phyloP scores from a whole-genome alignment of 352 stramenopile genomes.

The Globisporangium iwayamae region DNA sequence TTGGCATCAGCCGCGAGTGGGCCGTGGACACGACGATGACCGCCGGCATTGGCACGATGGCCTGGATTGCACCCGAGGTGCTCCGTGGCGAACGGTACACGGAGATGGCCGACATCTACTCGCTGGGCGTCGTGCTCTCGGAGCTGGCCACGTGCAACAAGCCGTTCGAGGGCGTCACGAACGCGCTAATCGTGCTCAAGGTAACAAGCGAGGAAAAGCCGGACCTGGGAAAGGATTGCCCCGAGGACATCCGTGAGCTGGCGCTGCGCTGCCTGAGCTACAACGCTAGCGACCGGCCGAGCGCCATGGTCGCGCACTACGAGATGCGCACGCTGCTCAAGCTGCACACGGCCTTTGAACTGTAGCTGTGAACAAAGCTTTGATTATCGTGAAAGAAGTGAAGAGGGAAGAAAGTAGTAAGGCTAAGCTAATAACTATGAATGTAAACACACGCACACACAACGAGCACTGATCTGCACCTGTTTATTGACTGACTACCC shows the following conservation, averaged over 20 bases:
- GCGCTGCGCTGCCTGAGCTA: constrained; percentile 61
- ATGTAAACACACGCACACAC: neutral
- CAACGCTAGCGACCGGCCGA: constrained; percentile 56
- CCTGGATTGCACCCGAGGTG: constrained; percentile 81
- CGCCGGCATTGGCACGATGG: constrained; percentile 79
- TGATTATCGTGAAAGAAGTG: neutral
- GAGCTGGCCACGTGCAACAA: constrained; percentile 67
- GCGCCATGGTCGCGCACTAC: constrained; percentile 71
- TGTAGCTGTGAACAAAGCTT: constrained; percentile 18
- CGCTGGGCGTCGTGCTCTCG: constrained; percentile 76
- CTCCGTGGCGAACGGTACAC: constrained; percentile 80
- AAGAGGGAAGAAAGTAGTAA: constrained; percentile 2
- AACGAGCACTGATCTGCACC: neutral
- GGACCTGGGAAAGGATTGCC: constrained; percentile 48
- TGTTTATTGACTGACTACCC: neutral
- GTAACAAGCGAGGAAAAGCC: constrained; percentile 71
- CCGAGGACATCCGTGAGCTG: constrained; percentile 64
- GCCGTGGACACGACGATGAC: constrained; percentile 78
- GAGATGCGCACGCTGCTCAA: constrained; percentile 73
- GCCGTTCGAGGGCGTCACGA: constrained; percentile 67
- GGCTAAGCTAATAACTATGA: constrained; percentile 10
- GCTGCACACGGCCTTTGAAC: constrained; percentile 50
- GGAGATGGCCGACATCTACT: constrained; percentile 86
- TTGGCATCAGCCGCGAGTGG: constrained; percentile 79
- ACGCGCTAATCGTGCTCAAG: constrained; percentile 69